These are phyloP conservation scores for Coniochaeta prunicola DNA, from an alignment of 2,329 filamentous ascomycete genomes.

Conservation along the genomic window DNA sequence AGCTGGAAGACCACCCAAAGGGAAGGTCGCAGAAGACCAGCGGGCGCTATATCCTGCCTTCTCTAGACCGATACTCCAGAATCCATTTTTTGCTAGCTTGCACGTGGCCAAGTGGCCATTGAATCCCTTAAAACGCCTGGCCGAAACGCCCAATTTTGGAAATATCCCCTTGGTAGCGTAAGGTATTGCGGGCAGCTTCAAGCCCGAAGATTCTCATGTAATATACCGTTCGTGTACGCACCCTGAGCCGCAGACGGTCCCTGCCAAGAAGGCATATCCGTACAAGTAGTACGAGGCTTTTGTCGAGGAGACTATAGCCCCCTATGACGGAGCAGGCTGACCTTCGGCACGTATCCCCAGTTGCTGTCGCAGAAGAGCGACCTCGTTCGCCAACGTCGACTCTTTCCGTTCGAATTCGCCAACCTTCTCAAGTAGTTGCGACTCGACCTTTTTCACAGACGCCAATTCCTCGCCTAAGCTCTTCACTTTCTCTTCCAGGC, in stretches of 20 bases:
- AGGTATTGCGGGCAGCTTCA: background rate
- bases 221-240: background rate
- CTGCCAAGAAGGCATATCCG: background rate
- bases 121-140: background rate
- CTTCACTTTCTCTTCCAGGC: slow-evolving; percentile 50
- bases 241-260: background rate
- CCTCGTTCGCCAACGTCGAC: slow-evolving; percentile 11
- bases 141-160: background rate
- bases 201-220: background rate
- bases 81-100: background rate
- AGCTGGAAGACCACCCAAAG: background rate
- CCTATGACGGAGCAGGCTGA: background rate
- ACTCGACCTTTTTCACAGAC: slow-evolving; percentile 8
- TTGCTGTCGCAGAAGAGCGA: slow-evolving; percentile 13
- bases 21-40: background rate
- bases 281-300: background rate
- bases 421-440: slow-evolving; percentile 15
- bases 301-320: background rate
- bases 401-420: slow-evolving; percentile 14
- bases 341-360: background rate
- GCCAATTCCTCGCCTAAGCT: slow-evolving; percentile 11
- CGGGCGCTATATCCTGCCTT: background rate
- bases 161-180: background rate
- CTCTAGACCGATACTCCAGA: background rate
- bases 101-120: background rate